Evolutionary conservation across 2,329 filamentous ascomycete species (phyloP), one percentile per base, ranked within the genome.

Genomic region (Ophiostoma australiae): DNA sequence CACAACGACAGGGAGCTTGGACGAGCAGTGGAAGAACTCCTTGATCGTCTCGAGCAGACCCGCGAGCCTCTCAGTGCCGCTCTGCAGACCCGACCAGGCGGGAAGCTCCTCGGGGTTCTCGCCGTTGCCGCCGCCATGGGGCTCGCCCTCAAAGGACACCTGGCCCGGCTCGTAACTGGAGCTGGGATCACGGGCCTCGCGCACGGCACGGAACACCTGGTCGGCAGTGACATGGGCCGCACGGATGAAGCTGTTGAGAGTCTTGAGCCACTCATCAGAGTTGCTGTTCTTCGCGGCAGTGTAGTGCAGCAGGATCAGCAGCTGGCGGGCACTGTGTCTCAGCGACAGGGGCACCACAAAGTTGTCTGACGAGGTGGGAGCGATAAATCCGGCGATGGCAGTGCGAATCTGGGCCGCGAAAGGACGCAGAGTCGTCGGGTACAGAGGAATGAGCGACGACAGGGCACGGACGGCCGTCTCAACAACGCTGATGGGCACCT

Each of bases 361-460:
- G 39, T 76, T 77, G 72, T 86, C 85, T 15, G 84, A 85, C 37
- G 84, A 83, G 4, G 90, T 91, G 2, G 90, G 89, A 3, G 89
- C 88, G 70, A 94, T 79, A 74, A 89, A 87, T 6, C 80, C 80
- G 66, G 85, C 82, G 61, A 90, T 80, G 27, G 90, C 83, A 15
- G 84, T 81, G 70, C 85, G 87, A 63, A 97, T 85, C 74, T 93
- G 90, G 52, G 85, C 84, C 72, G 87, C 84, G 77, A 90, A 92
- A 0, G 92, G 90, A 15, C 94, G 90, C 79, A 97, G 90, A 41
- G 92, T 92, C 7, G 93, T 91, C 39, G 92, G 90, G 79, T 97
- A 94, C 69, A 90, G 85, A n/a, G 91, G 90, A 41, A 97, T 81
- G 44, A 97, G 82, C 65, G 88, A 85, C 41, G 86, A 83, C 73